Conservation (phyloP, 495 filamentous ascomycete genomes). For the Cryomyces minteri region DNA sequence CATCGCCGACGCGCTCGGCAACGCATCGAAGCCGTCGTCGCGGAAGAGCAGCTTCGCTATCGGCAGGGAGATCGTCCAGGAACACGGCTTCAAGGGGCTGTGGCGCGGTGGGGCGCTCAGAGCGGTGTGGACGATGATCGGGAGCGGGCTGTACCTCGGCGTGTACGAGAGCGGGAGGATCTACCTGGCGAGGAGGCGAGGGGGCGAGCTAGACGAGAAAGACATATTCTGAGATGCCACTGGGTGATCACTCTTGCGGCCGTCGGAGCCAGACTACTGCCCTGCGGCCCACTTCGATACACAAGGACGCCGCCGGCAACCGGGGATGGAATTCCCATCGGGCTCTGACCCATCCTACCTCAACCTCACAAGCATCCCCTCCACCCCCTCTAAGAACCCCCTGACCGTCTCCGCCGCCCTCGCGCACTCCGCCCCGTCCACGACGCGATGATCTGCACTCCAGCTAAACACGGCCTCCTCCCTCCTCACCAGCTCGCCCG, state of each 20-base stretch:
- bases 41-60: slow-evolving; percentile 32
- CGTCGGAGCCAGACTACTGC: too few species aligned
- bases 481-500: slow-evolving; percentile 37
- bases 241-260: too few species aligned
- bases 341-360: too few species aligned
- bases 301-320: too few species aligned
- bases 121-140: slow-evolving; percentile 61
- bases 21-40: slow-evolving; percentile 4
- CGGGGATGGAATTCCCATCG: too few species aligned
- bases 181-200: slow-evolving; percentile 41
- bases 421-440: slow-evolving; percentile 90
- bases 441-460: slow-evolving; percentile 89
- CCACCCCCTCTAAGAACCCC: slow-evolving; percentile 62
- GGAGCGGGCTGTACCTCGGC: slow-evolving; percentile 69
- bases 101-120: slow-evolving; percentile 67
- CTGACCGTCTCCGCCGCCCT: slow-evolving; percentile 66
- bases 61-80: slow-evolving; percentile 36
- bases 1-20: slow-evolving; percentile 1
- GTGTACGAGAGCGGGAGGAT: slow-evolving; percentile 66
- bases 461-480: slow-evolving; percentile 77
- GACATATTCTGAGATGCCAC: slow-evolving; percentile 7
- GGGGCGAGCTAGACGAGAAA: slow-evolving; percentile 12
- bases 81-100: slow-evolving; percentile 51
- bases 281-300: too few species aligned
- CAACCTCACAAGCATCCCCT: slow-evolving; percentile 51